Evolutionary conservation across 352 stramenopile species (phyloP).

Genomic region (Pythium phragmiticola): DNA sequence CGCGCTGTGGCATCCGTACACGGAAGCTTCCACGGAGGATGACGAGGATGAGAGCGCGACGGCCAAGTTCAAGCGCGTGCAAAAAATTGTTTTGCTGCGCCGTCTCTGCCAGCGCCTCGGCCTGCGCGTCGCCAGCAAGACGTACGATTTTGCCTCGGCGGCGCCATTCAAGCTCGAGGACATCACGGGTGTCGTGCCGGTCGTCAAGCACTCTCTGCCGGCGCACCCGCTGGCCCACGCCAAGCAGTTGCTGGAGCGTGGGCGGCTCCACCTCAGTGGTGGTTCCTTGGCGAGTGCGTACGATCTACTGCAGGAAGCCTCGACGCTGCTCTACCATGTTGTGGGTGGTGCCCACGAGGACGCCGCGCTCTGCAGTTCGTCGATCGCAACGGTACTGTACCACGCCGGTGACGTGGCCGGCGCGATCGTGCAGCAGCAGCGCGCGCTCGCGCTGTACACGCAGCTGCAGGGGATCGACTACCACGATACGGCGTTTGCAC

Average conservation of each 20-base stretch:
- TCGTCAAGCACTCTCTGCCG: constrained; percentile 92
- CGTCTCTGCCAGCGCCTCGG: constrained; percentile 93
- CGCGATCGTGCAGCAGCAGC: constrained; percentile 88
- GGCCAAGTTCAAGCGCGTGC: constrained; percentile 46
- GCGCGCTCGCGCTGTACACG: constrained; percentile 90
- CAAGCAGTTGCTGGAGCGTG: constrained; percentile 87
- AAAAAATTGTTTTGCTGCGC: constrained; percentile 86
- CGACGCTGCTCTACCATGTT: constrained; percentile 93
- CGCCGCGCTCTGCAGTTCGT: constrained; percentile 91
- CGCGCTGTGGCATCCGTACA: constrained; percentile 56
- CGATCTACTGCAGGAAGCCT: constrained; percentile 88
- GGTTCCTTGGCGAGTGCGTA: constrained; percentile 78
- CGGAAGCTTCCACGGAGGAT: constrained; percentile 24
- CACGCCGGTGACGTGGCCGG: constrained; percentile 88
- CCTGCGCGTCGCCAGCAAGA: constrained; percentile 87
- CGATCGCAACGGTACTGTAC: constrained; percentile 91
- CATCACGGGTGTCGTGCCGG: constrained; percentile 91
- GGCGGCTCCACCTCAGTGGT: constrained; percentile 76
- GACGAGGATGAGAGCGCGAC: constrained; percentile 22
- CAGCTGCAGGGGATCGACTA: constrained; percentile 93
- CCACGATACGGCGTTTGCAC: constrained; percentile 88
- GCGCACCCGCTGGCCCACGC: constrained; percentile 71
- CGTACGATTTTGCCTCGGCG: constrained; percentile 82
- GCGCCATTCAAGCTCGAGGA: constrained; percentile 89
- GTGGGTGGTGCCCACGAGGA: constrained; percentile 92